phyloP scores from a whole-genome alignment of 768 basidiomycete species.

The Leccinum broughii region DNA sequence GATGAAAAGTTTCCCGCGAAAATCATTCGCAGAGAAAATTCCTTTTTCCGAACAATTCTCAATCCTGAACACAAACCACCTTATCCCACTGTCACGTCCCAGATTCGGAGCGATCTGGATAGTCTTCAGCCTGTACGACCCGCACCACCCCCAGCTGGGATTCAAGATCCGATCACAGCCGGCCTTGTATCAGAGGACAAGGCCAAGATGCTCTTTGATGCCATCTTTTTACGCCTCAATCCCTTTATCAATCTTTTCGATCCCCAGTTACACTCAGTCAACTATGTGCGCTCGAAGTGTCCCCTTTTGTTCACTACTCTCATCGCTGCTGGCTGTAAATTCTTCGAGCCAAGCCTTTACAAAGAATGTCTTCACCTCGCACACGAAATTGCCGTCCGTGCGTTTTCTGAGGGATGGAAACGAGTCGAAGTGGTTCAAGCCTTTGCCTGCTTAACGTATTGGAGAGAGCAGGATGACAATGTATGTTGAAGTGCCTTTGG shows the following conservation, averaged over 20 bases:
- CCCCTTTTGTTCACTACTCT: slow-evolving; percentile 85
- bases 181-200: slow-evolving; percentile 71
- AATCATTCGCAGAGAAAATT: slow-evolving; percentile 73
- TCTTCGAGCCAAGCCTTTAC: slow-evolving; percentile 71
- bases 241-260: slow-evolving; percentile 90
- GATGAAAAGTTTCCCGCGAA: slow-evolving; percentile 76
- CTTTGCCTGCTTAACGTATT: slow-evolving; percentile 86
- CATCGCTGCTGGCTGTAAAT: slow-evolving; percentile 83
- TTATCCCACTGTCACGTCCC: slow-evolving; percentile 29
- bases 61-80: slow-evolving; percentile 61
- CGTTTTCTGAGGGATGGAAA: slow-evolving; percentile 78
- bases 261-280: slow-evolving; percentile 76
- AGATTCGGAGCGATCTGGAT: slow-evolving; percentile 36
- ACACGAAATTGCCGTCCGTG: slow-evolving; percentile 70
- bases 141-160: slow-evolving; percentile 39
- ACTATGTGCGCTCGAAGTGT: slow-evolving; percentile 77
- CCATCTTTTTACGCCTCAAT: slow-evolving; percentile 80
- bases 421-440: slow-evolving; percentile 87
- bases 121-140: slow-evolving; percentile 37
- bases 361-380: slow-evolving; percentile 70
- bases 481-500: slow-evolving; percentile 40
- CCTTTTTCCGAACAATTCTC: slow-evolving; percentile 83
- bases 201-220: slow-evolving; percentile 72
- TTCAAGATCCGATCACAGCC: slow-evolving; percentile 69
- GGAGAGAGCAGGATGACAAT: slow-evolving; percentile 86